phyloP scores from a whole-genome alignment of 2,329 filamentous ascomycete species.

The Diaporthe batatas region DNA sequence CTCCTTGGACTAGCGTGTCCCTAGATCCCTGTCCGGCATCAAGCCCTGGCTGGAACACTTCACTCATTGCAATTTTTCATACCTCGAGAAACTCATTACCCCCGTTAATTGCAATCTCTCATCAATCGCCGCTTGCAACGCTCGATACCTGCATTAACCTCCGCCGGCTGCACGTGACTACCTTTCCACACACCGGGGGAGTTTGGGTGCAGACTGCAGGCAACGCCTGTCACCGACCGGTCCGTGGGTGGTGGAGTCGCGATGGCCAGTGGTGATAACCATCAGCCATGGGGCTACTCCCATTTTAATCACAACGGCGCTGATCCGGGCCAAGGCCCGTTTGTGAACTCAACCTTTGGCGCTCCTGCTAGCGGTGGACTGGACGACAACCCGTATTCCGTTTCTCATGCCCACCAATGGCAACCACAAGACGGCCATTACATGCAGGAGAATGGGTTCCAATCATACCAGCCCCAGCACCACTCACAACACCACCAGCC shows the following conservation, averaged over 20 bases:
- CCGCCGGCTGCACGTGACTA: slow-evolving; percentile 28
- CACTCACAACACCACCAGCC: neutral
- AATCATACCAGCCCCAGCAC: slow-evolving; percentile 31
- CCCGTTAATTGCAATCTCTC: slow-evolving; percentile 28
- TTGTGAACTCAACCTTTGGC: slow-evolving; percentile 36
- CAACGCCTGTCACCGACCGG: neutral
- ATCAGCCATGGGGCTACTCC: slow-evolving; percentile 42
- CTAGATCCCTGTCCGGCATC: neutral
- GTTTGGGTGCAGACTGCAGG: neutral
- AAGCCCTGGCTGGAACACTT: neutral
- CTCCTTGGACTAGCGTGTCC: slow-evolving; percentile 26
- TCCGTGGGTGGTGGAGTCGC: neutral
- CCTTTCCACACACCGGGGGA: neutral
- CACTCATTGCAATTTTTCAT: neutral
- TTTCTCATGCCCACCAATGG: slow-evolving; percentile 40
- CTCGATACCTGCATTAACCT: slow-evolving; percentile 10
- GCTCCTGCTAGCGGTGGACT: slow-evolving; percentile 30
- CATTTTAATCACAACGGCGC: slow-evolving; percentile 37
- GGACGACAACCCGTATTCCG: slow-evolving; percentile 34
- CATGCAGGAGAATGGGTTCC: slow-evolving; percentile 25
- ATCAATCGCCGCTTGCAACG: neutral
- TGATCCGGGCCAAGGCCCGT: slow-evolving; percentile 37
- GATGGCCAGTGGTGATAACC: slow-evolving; percentile 41
- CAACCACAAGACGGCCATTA: slow-evolving; percentile 38
- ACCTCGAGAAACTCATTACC: neutral